phyloP scores from a whole-genome alignment of 805 yeast species.

The Candida maltosa region DNA sequence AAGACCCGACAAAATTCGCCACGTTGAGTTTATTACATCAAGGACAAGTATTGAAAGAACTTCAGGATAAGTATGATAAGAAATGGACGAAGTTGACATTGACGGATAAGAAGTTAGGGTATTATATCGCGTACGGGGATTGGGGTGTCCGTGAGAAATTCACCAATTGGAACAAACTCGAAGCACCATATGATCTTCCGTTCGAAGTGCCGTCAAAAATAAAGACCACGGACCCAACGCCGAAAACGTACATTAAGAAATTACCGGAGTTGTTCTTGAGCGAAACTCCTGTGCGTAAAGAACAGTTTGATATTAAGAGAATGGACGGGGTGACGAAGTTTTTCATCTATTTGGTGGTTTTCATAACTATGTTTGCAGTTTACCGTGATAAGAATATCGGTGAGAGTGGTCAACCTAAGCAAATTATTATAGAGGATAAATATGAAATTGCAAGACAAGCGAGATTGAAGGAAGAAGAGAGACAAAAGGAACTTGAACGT shows the following conservation, averaged over 20 bases:
- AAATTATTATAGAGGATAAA: constrained; percentile 34
- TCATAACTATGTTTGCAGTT: constrained; percentile 50
- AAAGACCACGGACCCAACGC: constrained; percentile 20
- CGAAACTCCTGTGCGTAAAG: constrained; percentile 41
- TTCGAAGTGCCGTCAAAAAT: constrained; percentile 42
- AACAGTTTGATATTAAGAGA: constrained; percentile 44
- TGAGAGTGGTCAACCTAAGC: constrained; percentile 40
- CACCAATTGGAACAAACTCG: constrained; percentile 38
- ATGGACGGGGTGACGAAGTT: constrained; percentile 58
- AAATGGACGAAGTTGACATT: constrained; percentile 53
- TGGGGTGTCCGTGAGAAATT: constrained; percentile 69
- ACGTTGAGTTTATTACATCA: constrained; percentile 46
- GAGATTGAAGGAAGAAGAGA: constrained; percentile 12
- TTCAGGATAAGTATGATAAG: constrained; percentile 46
- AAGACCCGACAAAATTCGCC: constrained; percentile 32
- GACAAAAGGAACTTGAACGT: constrained; percentile 7
- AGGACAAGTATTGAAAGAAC: constrained; percentile 53
- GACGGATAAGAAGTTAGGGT: constrained; percentile 53
- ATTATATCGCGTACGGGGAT: constrained; percentile 64
- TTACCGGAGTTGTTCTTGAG: constrained; percentile 37
- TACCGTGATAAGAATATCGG: constrained; percentile 53
- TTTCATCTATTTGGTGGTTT: constrained; percentile 46
- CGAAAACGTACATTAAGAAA: constrained; percentile 23
- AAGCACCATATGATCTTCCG: constrained; percentile 59
- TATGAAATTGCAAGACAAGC: constrained; percentile 29